Evolutionary conservation across 2,329 filamentous ascomycete genomes (phyloP), one percentile per base, ranked within the genome.

Genomic region (Parastagonospora nodorum): DNA sequence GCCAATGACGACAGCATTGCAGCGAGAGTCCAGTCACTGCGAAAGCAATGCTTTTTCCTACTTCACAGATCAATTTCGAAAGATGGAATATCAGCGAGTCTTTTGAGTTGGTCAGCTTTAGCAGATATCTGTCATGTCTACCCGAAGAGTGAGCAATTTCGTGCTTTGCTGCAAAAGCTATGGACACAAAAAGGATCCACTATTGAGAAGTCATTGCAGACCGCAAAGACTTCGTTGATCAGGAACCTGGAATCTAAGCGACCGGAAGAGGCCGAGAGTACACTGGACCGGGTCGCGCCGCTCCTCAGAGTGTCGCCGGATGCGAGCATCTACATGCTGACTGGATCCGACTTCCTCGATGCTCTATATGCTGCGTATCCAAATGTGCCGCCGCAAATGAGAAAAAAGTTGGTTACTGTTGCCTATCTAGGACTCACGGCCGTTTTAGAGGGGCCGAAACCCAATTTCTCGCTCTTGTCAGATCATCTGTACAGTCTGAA

Each of bases 291-390:
- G 8, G 67, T 90, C n/a, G 88, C 85, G 51, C 80, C 84, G 42
- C 74, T 92, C 4, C 74, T 91, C 5, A 80, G 84, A 59, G 78
- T 77, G 6, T 90, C 86, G 5, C 78, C 84, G 0, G 77, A 80
- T 19, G 75, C 75, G 38, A 83, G 80, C 28, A 72, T 77, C 6
- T 79, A 89, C 60, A 87, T 96, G 63, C 83, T 96, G 61, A 88
- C 88, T 0, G 93, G 93, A 1, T 92, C 89, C 43, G 93, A 97
- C 73, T 93, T 94, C 61, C 74, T 96, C 15, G 93, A 97, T 69
- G 85, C 88, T 0, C 79, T 96, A 10, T 78, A 84, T 32, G 77
- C 77, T 42, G 86, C 86, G 54, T 92, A 87, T 72, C 80, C 78
- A 42, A 81, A 87, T 50, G 85, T 84, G 71, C 84, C 86, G 49